Evolutionary conservation across 83 land plant species (phyloP), one percentile per base, ranked within the genome.

Genomic region (Diphasiastrum complanatum): DNA sequence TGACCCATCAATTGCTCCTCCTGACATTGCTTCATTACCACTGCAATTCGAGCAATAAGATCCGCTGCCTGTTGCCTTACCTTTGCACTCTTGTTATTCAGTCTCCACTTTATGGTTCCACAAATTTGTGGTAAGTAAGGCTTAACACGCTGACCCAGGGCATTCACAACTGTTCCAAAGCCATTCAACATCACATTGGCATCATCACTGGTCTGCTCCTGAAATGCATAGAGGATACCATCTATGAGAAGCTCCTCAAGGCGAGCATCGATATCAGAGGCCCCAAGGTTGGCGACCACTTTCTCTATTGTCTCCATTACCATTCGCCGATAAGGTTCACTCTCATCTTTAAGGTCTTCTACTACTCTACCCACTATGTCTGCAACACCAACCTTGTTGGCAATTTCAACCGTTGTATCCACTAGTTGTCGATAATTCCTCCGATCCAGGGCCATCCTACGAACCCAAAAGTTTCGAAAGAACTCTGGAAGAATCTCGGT

Each of bases 141-240:
- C 49, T 93, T 93, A 22, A 88, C 91, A 43, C 91, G 75, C 77
- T 85, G 88, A 14, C 98, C 96, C 61, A 92, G 72, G 0, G 91
- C 70, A 73, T 92, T 92, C 33, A 92, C 98, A 20, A 92, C 98
- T 29, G 91, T 88, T 46, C 96, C 98, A 76, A 92, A 92, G 5
- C 98, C 96, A 74, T 92, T 92, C 41, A 92, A 84, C 98, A 92
- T 92, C 46, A 92, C 91, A 76, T 92, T 92, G n/a, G 98, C 96
- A 76, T 92, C 98, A 80, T 92, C 98, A 52, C 96, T 88, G 18
- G 98, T 92, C 74, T 88, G 96, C 73, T 92, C 96, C 72, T 92
- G 98, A 78, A 92, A 92, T 2, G 98, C 96, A 78, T 88, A 92
- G 31, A 92, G 78, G 48, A 88, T 92, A 16, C 96, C 98, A 75